Evolutionary conservation across 75 land plant genomes (phyloP).

Genomic region (Pinus tabuliformis): DNA sequence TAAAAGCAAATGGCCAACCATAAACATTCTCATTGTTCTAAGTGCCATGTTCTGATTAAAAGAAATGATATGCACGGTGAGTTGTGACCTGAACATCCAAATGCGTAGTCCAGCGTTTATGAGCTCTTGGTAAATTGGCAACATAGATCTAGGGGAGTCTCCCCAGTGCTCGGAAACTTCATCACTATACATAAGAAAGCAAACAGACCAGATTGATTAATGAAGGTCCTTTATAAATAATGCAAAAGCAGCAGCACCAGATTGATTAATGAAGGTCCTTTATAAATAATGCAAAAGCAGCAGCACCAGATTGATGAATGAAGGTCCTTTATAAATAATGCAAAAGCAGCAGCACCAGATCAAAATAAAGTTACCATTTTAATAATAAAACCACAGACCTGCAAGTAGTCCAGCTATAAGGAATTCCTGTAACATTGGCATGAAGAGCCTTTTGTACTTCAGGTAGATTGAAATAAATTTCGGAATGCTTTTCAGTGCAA

Average conservation of each 20-base stretch:
- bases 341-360: background rate
- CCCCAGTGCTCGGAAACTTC: slow-evolving; percentile 55
- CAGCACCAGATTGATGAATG: background rate
- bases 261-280: no score
- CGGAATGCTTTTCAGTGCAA: slow-evolving; percentile 67
- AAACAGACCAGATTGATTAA: background rate
- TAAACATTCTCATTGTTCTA: background rate
- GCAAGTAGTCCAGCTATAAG: slow-evolving; percentile 81
- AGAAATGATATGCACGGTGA: background rate
- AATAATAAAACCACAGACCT: slow-evolving; percentile 38
- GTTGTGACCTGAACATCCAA: slow-evolving; percentile 84
- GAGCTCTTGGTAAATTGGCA: slow-evolving; percentile 82
- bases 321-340: background rate
- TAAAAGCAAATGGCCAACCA: background rate
- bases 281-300: no score
- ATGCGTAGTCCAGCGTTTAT: slow-evolving; percentile 74
- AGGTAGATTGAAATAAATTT: slow-evolving; percentile 73
- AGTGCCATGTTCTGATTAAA: background rate
- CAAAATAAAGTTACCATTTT: background rate
- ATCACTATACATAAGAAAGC: slow-evolving; percentile 40
- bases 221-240: no score
- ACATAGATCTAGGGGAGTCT: slow-evolving; percentile 68
- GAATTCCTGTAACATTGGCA: slow-evolving; percentile 76
- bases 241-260: no score
- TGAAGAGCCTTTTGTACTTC: slow-evolving; percentile 94